Base-by-base conservation (phyloP, 164 flowering plant genomes). In the Paratinospora sagittata region DNA sequence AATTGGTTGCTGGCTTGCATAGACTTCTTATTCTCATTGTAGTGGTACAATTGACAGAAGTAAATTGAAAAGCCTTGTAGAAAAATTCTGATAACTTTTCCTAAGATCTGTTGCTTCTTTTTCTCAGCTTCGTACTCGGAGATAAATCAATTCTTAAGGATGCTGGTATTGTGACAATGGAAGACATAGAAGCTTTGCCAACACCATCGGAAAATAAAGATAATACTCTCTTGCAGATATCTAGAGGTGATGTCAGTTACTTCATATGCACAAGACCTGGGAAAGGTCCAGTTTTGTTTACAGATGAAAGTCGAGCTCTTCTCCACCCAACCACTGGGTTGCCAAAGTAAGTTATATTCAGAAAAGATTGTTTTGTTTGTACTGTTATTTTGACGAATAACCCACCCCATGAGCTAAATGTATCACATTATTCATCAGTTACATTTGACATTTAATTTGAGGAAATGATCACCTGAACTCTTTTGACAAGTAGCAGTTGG, bases 251-350 rank as follows among this genome's bases (percentile, higher is more conserved):
- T 60, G 95, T 91, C 52, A 89, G 88, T 72, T 93, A 96, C 65
- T 96, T 95, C 81, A 93, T 96, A 80, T 92, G 96, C 80, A 93
- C 99, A 34, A 88, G 84, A 77, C 96, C 91, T 60, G 99, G 99
- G 43, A 81, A 79, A 79, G 99, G 99, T 37, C 99, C 99, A 4
- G 81, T 82, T 30, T 61, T 90, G 75, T 83, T 90, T 12, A 62
- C 82, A 9, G 90, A 88, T 73, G 87, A 85, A 65, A 80, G 76
- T 27, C 83, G 77, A 62, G 85, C 92, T 69, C 99, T 96, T 77
- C 85, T 96, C n/a, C 72, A 91, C 77, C 88, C 89, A 1, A 72
- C 80, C 74, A 89, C 91, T 66, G 99, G 99, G 41, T 71, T 93
- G 39, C 99, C 95, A 8, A 93, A 89, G 79, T 89, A 74, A 74